Base-by-base conservation (phyloP, 225 moss, liverwort and hornwort species). In the Bryum argenteum region DNA sequence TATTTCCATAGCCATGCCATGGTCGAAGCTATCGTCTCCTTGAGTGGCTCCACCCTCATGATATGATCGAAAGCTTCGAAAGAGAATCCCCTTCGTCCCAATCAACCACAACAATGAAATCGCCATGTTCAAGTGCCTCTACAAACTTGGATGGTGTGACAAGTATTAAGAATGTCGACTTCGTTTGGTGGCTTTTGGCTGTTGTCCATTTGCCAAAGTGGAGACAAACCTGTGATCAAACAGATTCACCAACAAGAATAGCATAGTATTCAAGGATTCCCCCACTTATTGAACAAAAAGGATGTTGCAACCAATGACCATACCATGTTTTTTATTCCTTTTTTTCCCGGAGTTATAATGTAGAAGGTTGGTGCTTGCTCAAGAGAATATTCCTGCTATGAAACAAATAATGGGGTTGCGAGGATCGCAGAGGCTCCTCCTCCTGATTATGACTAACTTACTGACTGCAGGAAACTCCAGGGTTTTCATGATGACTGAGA, bases 271-370 rank as follows among this genome's bases (percentile, higher is more conserved):
- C 40, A 54, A 8, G 0, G 70, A 78, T 74, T 66, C 78, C 51
- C 26, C 69, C 61, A 70, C 82, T 74, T 48, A 78, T 82, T 82
- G 78, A 69, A 70, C 7, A 64, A 74, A 41, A 70, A 2, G 45
- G 11, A 2, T 22, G 26, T 58, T 47, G 47, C 47, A 47, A n/a
- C n/a, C n/a, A n/a, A 47, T 47, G 6, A 17, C 20, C 17, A 7
- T 8, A 58, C 81, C 10, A 53, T 17, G 65, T 5, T n/a, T 19
- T 33, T 3, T 3, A 6, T 33, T 33, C 33, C 5, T 5, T 33
- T 33, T 33, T 33, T 6, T 6, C 7, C 5, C 33, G 5, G 8
- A 3, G 18, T 11, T n/a, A 70, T 22, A 14, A 74, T 51, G 74
- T 21, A 19, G 81, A 33, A 72, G 73, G 77, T 68, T 77, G 72